These are phyloP conservation scores for Candida endomychidarum DNA, from an alignment of 805 yeast species.

Conservation along the genomic window DNA sequence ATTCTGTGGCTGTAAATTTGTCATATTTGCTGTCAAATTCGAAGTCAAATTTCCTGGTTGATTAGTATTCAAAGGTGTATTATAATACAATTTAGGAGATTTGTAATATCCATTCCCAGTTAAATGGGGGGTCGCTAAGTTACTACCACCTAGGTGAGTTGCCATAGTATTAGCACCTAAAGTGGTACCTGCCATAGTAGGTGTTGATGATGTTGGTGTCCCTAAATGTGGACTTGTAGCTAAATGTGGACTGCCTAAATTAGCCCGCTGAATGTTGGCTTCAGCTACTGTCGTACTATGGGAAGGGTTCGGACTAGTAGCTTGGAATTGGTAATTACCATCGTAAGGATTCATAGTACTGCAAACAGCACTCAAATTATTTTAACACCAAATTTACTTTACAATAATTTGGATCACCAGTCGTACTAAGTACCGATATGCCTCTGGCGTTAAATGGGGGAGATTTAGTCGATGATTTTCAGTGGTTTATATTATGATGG, in stretches of 20 bases:
- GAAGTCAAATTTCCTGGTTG: too few relatives aligned
- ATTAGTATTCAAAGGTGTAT: not conserved
- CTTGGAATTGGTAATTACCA: slow-evolving; percentile 5
- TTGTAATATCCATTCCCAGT: not conserved
- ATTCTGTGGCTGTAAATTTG: too few relatives aligned
- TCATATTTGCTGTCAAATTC: not conserved
- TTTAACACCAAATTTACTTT: too few relatives aligned
- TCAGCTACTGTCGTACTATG: not conserved
- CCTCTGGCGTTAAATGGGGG: too few relatives aligned
- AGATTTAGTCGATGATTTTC: too few relatives aligned
- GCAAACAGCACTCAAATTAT: not conserved
- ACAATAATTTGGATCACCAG: too few relatives aligned
- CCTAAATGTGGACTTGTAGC: too few relatives aligned
- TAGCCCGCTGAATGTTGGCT: not conserved
- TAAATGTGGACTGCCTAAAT: too few relatives aligned
- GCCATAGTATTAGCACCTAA: not conserved
- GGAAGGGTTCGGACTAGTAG: slow-evolving; percentile 1
- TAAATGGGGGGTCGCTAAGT: not conserved
- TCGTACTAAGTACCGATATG: too few relatives aligned
- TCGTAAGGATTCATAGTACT: slow-evolving; percentile 6
- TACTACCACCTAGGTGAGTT: not conserved
- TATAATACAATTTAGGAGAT: slow-evolving; percentile 3
- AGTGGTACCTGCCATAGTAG: not conserved
- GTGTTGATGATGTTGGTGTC: not conserved
- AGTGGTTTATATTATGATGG: not conserved